A percentile compares a stretch with the other conserved stretches of the same genome.
These are phyloP conservation scores for Syzygium grande DNA, from an alignment of 345 rosid species.

Conservation along the genomic window DNA sequence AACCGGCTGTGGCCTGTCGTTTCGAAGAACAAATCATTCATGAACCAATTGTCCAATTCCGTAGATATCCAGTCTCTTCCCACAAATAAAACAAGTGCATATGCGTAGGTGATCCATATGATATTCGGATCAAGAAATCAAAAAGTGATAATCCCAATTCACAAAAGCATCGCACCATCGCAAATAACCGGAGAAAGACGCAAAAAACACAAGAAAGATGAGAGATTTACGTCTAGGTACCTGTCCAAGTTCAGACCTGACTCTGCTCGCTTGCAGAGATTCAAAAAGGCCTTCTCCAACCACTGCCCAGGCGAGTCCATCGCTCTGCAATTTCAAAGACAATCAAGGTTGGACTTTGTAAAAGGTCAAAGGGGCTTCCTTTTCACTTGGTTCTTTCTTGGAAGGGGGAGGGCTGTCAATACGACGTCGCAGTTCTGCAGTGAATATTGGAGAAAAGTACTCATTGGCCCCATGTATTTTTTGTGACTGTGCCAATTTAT, in stretches of 20 bases:
- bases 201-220: background rate
- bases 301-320: slow-evolving; percentile 70
- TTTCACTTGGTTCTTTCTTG: background rate
- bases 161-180: background rate
- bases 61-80: background rate
- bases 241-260: slow-evolving; percentile 67
- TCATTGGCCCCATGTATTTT: too few relatives aligned
- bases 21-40: slow-evolving; percentile 13
- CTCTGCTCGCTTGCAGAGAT: slow-evolving; percentile 46
- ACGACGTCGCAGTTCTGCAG: background rate
- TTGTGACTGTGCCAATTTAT: too few relatives aligned
- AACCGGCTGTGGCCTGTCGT: slow-evolving; percentile 79
- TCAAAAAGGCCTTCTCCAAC: slow-evolving; percentile 63
- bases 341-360: background rate
- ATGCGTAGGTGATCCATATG: background rate
- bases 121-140: background rate
- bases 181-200: background rate
- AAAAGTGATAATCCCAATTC: background rate
- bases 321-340: background rate
- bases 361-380: background rate
- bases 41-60: background rate
- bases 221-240: slow-evolving; percentile 58
- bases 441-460: too few relatives aligned
- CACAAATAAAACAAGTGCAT: background rate
- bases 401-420: background rate